Evolutionary conservation across 768 basidiomycete genomes (phyloP).

Genomic region (Suillus weaverae): DNA sequence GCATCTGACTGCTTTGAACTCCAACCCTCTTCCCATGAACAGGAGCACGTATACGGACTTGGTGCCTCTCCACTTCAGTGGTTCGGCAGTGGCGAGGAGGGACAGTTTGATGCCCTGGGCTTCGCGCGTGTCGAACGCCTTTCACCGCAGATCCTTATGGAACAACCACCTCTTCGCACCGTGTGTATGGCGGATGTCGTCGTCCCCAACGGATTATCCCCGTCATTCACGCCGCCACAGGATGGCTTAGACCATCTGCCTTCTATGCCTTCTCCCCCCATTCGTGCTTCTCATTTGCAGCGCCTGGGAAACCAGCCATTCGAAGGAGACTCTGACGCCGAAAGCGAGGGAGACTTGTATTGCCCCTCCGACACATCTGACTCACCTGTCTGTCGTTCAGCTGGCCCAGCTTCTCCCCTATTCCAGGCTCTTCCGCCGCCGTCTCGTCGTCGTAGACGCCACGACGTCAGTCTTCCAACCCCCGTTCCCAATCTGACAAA

Average conservation of each 20-base stretch:
- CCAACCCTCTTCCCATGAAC: slow-evolving; percentile 2
- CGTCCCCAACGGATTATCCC: neutral
- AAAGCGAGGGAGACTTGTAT: slow-evolving; percentile 22
- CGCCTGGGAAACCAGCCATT: slow-evolving; percentile 2
- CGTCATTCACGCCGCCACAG: neutral
- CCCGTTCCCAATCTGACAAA: slow-evolving; percentile 53
- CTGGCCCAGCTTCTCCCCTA: neutral
- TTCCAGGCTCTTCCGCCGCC: slow-evolving; percentile 7
- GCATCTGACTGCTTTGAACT: slow-evolving; percentile 6
- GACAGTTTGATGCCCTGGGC: neutral
- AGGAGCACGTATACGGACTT: neutral
- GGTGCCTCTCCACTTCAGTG: neutral
- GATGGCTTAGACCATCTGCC: neutral
- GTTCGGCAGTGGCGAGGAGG: neutral
- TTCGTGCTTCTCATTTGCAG: neutral
- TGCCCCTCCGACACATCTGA: slow-evolving; percentile 25
- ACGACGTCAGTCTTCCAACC: slow-evolving; percentile 35
- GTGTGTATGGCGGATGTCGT: slow-evolving; percentile 26
- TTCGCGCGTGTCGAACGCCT: neutral
- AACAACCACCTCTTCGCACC: slow-evolving; percentile 17
- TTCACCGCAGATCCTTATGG: neutral
- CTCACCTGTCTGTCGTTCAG: slow-evolving; percentile 8
- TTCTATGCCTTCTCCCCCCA: slow-evolving; percentile 3
- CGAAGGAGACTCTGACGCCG: slow-evolving; percentile 12
- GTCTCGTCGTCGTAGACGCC: slow-evolving; percentile 21